Evolutionary conservation across 108 stramenopile genomes (phyloP).

Genomic region (Schizochytrium sp.): DNA sequence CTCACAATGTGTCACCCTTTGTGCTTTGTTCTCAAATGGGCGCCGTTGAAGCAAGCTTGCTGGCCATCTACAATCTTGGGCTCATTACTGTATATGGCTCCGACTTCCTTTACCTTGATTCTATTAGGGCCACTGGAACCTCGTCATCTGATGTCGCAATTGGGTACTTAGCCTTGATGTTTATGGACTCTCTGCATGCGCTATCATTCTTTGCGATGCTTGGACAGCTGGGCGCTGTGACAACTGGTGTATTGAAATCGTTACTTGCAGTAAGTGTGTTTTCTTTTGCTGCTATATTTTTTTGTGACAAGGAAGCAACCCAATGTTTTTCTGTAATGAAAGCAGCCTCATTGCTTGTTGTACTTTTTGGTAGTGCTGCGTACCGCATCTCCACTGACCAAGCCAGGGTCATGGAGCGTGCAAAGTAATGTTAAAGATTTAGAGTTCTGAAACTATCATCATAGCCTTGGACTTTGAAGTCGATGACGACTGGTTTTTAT

Average conservation of each 20-base stretch:
- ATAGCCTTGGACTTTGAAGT: no score
- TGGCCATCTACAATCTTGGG: background rate
- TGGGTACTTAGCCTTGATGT: background rate
- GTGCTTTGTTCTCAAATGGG: constrained; percentile 18
- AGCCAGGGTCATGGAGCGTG: background rate
- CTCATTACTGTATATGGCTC: background rate
- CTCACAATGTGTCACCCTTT: constrained; percentile 26
- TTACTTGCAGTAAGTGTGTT: constrained; percentile 44
- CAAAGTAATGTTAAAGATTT: background rate
- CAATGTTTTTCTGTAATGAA: constrained; percentile 47
- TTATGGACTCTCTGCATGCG: constrained; percentile 7
- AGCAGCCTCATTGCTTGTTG: constrained; percentile 26
- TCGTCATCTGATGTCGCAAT: background rate
- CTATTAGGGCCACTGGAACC: background rate
- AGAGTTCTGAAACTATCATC: no score
- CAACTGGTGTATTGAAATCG: constrained; percentile 36
- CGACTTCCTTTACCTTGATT: constrained; percentile 1
- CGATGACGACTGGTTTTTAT: no score
- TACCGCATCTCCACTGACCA: background rate
- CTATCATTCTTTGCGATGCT: constrained; percentile 59
- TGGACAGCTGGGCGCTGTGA: constrained; percentile 56
- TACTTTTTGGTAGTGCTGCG: constrained; percentile 1
- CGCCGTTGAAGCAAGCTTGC: background rate
- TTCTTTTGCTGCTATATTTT: constrained; percentile 19
- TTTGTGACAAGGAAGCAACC: constrained; percentile 18